These are phyloP conservation scores for Diaporthe capsici DNA, from an alignment of 2,329 filamentous ascomycete species.

Conservation along the genomic window DNA sequence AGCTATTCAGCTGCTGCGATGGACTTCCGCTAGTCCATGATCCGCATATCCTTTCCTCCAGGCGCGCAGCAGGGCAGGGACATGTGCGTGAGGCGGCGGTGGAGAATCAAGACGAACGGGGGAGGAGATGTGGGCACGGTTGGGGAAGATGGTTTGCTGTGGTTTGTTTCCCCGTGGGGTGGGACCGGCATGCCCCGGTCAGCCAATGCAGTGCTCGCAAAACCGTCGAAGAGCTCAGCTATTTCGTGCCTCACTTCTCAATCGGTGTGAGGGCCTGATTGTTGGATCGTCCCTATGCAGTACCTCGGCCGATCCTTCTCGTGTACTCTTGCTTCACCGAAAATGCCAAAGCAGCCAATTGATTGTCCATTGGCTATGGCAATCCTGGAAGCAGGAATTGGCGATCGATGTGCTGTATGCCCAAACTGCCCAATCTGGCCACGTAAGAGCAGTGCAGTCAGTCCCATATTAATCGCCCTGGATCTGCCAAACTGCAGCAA, in stretches of 20 bases:
- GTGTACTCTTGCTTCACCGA: not conserved
- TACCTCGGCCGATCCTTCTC: not conserved
- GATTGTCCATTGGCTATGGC: not conserved
- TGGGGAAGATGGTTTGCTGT: conserved; percentile 11
- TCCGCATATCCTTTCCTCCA: conserved; percentile 5
- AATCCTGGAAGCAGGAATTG: not conserved
- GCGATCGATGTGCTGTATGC: not conserved
- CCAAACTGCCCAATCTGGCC: not conserved
- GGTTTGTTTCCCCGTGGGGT: conserved; percentile 35
- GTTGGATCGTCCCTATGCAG: not conserved
- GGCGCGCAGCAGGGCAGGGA: not conserved
- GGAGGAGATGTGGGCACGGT: conserved; percentile 18
- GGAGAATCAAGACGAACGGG: not conserved
- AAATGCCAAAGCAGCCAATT: not conserved
- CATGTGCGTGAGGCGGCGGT: not conserved
- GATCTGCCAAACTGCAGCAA: conserved; percentile 19
- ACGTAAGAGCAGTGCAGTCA: not conserved
- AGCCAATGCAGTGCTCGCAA: not conserved
- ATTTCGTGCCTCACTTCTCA: not conserved
- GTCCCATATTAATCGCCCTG: not conserved
- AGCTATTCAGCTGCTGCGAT: not conserved
- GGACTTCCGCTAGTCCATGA: conserved; percentile 36
- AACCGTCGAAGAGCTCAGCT: not conserved
- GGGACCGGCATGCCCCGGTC: conserved; percentile 17
- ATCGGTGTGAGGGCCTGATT: not conserved